Conservation (phyloP, 345 rosid species). For the Heritiera fomes region DNA sequence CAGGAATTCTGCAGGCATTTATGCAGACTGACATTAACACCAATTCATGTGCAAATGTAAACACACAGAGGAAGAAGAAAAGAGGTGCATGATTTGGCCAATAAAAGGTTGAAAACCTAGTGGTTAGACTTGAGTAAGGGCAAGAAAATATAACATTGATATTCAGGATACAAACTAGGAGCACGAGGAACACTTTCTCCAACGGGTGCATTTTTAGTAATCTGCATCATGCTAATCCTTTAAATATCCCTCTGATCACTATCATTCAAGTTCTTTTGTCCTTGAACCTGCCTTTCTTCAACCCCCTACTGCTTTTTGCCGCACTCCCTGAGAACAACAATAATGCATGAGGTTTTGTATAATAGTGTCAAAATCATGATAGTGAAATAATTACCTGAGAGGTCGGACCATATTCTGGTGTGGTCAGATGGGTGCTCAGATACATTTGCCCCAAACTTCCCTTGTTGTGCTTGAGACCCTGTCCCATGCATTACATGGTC, state of each 20-base stretch:
- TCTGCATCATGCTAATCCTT: conserved; percentile 56
- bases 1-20: no score
- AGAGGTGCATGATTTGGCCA: background rate
- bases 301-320: conserved; percentile 61
- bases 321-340: conserved; percentile 57
- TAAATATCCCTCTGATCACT: conserved; percentile 51
- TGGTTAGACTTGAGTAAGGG: conserved; percentile 2
- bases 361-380: conserved; percentile 15
- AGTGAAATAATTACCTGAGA: conserved; percentile 56
- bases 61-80: no score
- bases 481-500: conserved; percentile 40
- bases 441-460: conserved; percentile 45
- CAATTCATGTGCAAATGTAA: no score
- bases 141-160: conserved; percentile 20
- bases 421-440: conserved; percentile 75
- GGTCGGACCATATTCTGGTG: conserved; percentile 93
- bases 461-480: conserved; percentile 42
- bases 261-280: conserved; percentile 44
- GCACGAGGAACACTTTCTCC: conserved; percentile 42
- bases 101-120: conserved; percentile 28
- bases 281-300: conserved; percentile 58
- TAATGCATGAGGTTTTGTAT: conserved; percentile 23
- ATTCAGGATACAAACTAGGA: conserved; percentile 45
- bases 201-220: conserved; percentile 51
- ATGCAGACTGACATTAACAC: no score